Evolutionary conservation across 805 yeast species (phyloP), one percentile per base, ranked within the genome.

Genomic region (Saccharomycopsis babjevae): DNA sequence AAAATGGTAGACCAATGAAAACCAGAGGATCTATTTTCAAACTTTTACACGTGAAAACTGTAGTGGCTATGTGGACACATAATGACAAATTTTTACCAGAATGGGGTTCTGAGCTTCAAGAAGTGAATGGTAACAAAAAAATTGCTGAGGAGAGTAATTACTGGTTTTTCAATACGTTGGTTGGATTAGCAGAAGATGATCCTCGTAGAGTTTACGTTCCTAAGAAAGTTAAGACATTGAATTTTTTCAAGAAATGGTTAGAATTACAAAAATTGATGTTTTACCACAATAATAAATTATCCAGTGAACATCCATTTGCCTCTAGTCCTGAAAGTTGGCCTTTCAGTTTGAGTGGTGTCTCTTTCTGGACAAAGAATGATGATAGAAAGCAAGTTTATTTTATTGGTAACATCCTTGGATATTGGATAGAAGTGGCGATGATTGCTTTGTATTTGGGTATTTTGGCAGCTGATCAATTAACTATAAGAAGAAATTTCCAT

Each of bases 291-390:
- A 94, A 93, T 75, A 84, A 86, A 67, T 79, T 94, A 66, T 80
- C 91, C 1, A 80, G 92, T 16, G 90, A 88, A 30, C 99, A 94
- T 74, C 99, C 99, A 55, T 94, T 89, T 77, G 97, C 97, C 10
- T 90, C 97, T 4, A 85, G 83, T 64, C 99, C 99, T 1, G 81
- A 83, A 65, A 76, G 86, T 7, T 94, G 99, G 99, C 99, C 99
- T 20, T 78, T 89, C 64, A 81, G 94, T 60, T 72, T 86, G 59
- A 82, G 89, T 16, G 99, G 99, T 67, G 97, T 94, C 46, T 90
- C 97, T 1, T 94, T 93, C 79, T 94, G 98, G 97, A 92, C 96
- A 54, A 75, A 74, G 56, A 77, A 79, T 59, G 84, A 79, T 7
- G 69, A 73, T 59, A 80, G 79, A 64, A 77, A 78, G 68, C 99